A percentile compares a stretch with the other conserved stretches of the same genome.
These are phyloP conservation scores for Quercus phellos DNA, from an alignment of 331 rosid species.

Conservation along the genomic window DNA sequence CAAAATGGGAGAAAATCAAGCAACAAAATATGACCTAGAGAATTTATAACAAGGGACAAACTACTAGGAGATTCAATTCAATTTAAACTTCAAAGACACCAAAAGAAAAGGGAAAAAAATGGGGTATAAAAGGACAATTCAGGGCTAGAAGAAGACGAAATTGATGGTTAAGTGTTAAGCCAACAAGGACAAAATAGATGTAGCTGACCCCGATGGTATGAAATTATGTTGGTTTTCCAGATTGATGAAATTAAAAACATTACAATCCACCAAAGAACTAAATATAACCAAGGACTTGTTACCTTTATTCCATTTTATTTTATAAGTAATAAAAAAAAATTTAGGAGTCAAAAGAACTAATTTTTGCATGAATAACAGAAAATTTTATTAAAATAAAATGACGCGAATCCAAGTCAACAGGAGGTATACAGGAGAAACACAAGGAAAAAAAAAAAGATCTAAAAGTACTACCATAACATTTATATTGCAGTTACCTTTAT, in stretches of 20 bases:
- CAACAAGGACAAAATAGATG: neutral
- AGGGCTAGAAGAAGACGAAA: neutral
- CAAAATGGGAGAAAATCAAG: neutral
- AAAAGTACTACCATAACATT: no score
- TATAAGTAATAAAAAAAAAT: no score
- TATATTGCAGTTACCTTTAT: constrained; percentile 51
- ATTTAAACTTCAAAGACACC: neutral
- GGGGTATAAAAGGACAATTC: neutral
- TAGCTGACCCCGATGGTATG: neutral
- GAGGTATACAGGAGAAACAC: no score
- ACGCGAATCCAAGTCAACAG: no score
- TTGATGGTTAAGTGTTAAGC: neutral
- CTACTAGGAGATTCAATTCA: constrained; percentile 5
- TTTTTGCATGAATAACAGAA: no score
- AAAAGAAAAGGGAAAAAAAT: neutral
- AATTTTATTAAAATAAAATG: no score
- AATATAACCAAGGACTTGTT: neutral
- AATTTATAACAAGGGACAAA: neutral
- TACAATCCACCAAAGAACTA: neutral
- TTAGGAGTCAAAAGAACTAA: no score
- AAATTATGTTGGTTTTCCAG: neutral
- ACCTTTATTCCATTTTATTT: constrained; percentile 63
- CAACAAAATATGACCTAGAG: neutral
- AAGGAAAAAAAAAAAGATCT: no score
- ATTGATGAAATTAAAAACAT: neutral